phyloP scores from a whole-genome alignment of 352 stramenopile genomes.

The Phytopythium ostracodes region DNA sequence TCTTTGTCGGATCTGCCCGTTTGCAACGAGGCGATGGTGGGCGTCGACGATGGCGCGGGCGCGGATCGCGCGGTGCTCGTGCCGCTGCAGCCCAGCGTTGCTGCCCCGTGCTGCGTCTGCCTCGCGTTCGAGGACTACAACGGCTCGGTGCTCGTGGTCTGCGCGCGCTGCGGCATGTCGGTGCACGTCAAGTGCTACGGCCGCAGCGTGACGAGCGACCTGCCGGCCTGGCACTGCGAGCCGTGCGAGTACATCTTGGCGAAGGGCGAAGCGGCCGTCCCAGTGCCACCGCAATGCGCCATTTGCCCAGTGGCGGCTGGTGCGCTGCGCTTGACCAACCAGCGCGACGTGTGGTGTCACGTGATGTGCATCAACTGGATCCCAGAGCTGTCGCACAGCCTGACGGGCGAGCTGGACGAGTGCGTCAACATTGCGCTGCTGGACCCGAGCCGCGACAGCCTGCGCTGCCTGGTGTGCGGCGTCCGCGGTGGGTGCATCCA shows the following conservation, averaged over 20 bases:
- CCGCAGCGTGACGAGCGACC: slow-evolving; percentile 29
- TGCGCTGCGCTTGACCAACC: slow-evolving; percentile 58
- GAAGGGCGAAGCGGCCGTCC: not conserved
- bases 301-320: slow-evolving; percentile 70
- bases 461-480: slow-evolving; percentile 84
- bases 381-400: slow-evolving; percentile 78
- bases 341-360: slow-evolving; percentile 70
- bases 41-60: not conserved
- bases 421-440: slow-evolving; percentile 59
- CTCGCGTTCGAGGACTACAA: slow-evolving; percentile 65
- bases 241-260: slow-evolving; percentile 32
- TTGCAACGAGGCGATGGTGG: not conserved
- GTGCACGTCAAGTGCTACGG: slow-evolving; percentile 85
- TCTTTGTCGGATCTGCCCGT: not conserved
- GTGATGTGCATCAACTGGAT: slow-evolving; percentile 86
- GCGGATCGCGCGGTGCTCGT: slow-evolving; percentile 1
- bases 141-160: slow-evolving; percentile 58
- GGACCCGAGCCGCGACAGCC: slow-evolving; percentile 57
- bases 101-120: slow-evolving; percentile 56
- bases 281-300: slow-evolving; percentile 46
- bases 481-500: slow-evolving; percentile 83
- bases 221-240: slow-evolving; percentile 61
- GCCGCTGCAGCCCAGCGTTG: not conserved
- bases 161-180: slow-evolving; percentile 45
- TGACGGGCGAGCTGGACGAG: slow-evolving; percentile 53